Evolutionary conservation across 2,329 filamentous ascomycete genomes (phyloP).

Genomic region (Fusarium buxicola): DNA sequence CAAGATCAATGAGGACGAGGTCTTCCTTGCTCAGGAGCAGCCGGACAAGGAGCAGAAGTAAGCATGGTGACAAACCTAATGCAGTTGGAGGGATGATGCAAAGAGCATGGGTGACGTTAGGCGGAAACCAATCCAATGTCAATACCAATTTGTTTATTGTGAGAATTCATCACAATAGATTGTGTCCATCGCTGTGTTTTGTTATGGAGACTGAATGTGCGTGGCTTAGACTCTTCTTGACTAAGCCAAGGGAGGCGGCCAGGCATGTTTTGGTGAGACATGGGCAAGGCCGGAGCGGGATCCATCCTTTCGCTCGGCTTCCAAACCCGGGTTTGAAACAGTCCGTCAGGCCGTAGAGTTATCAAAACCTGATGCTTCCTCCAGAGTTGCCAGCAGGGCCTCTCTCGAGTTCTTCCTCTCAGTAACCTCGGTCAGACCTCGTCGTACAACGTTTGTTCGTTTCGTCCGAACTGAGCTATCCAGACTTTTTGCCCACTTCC

Average conservation of each 20-base stretch:
- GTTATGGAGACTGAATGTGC: conserved; percentile 2
- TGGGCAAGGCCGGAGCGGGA: background rate
- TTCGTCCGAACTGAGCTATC: background rate
- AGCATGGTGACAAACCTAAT: background rate
- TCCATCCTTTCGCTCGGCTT: conserved; percentile 17
- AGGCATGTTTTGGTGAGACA: conserved; percentile 29
- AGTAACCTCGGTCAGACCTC: no score
- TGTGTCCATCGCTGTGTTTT: background rate
- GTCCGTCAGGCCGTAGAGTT: no score
- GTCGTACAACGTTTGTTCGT: background rate
- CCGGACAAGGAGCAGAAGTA: conserved; percentile 31
- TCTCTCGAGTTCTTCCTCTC: background rate
- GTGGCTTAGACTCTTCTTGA: conserved; percentile 17
- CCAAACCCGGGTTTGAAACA: no score
- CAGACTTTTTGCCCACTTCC: background rate
- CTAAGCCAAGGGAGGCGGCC: conserved; percentile 16
- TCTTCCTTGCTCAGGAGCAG: conserved; percentile 42
- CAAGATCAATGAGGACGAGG: conserved; percentile 51
- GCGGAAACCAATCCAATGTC: conserved; percentile 1
- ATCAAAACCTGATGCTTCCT: background rate
- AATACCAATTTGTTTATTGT: conserved; percentile 21
- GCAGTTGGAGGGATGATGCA: conserved; percentile 3
- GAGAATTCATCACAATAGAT: background rate
- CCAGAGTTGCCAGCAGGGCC: background rate
- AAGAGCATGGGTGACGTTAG: conserved; percentile 1